These are phyloP conservation scores for Tolypocladium inflatum DNA, from an alignment of 2,329 filamentous ascomycete species.

Conservation along the genomic window DNA sequence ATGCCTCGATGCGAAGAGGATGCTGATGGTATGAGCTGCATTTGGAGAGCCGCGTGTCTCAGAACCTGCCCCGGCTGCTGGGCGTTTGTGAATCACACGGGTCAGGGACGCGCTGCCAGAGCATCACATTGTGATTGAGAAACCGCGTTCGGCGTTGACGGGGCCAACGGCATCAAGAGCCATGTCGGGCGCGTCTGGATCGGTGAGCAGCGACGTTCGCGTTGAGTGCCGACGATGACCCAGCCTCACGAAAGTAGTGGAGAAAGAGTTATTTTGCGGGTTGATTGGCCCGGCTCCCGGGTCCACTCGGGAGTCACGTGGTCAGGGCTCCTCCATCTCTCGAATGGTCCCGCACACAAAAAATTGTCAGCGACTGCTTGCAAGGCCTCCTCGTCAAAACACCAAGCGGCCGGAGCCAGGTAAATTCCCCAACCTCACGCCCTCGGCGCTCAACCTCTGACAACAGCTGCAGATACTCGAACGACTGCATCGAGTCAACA, in stretches of 20 bases:
- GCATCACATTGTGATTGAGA: neutral
- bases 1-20: neutral
- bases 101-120: neutral
- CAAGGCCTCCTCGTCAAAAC: conserved; percentile 24
- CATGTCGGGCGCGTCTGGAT: neutral
- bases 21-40: neutral
- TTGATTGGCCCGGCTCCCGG: conserved; percentile 1
- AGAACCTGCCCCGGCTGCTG: neutral
- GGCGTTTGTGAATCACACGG: neutral
- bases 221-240: neutral
- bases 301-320: conserved; percentile 20
- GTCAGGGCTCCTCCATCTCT: conserved; percentile 21
- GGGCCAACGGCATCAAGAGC: neutral
- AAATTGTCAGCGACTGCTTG: conserved; percentile 21
- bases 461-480: conserved; percentile 17
- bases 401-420: conserved; percentile 31
- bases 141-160: neutral
- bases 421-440: conserved; percentile 18
- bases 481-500: conserved; percentile 23
- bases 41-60: neutral
- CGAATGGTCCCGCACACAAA: conserved; percentile 25
- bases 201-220: neutral
- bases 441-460: conserved; percentile 9
- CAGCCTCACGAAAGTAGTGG: neutral
- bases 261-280: too few relatives aligned